Percentiles rank a stretch among this genome's conserved stretches.
Evolutionary conservation across 257 asterid genomes (phyloP).

Genomic region (Knoxia roxburghii): DNA sequence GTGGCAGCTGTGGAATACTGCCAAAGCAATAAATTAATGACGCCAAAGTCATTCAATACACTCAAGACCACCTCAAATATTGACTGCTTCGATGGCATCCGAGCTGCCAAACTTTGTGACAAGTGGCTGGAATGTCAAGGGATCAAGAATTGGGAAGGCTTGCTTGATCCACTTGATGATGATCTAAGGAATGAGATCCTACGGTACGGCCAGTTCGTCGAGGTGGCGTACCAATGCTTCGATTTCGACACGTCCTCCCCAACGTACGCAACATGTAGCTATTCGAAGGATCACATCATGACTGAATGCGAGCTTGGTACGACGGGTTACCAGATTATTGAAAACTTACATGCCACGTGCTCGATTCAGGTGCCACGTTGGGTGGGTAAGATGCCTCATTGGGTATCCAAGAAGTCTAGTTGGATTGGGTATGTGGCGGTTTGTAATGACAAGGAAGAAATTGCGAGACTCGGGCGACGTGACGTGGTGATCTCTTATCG

Average conservation of each 20-base stretch:
- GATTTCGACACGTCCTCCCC: constrained; percentile 70
- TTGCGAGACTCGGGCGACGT: constrained; percentile 66
- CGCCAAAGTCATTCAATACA: constrained; percentile 1
- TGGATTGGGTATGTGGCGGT: constrained; percentile 95
- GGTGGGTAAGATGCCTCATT: constrained; percentile 37
- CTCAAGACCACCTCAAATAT: constrained; percentile 8
- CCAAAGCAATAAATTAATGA: not conserved
- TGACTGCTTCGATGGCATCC: constrained; percentile 8
- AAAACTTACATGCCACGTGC: constrained; percentile 63
- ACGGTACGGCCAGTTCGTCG: constrained; percentile 74
- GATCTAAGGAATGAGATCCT: constrained; percentile 63
- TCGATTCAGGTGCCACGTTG: constrained; percentile 60
- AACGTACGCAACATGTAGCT: constrained; percentile 38
- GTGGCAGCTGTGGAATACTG: not conserved
- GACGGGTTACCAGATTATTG: constrained; percentile 46
- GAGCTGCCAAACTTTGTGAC: constrained; percentile 27
- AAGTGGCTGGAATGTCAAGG: constrained; percentile 89
- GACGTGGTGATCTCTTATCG: constrained; percentile 82
- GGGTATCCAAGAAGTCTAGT: constrained; percentile 58
- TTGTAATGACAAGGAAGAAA: constrained; percentile 52
- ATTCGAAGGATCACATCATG: constrained; percentile 36
- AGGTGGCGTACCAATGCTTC: constrained; percentile 66
- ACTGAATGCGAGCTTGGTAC: constrained; percentile 26
- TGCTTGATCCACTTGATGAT: constrained; percentile 82
- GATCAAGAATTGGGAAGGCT: constrained; percentile 85